Base-by-base conservation (phyloP, 352 stramenopile genomes). In the Phytophthora colocasiae region DNA sequence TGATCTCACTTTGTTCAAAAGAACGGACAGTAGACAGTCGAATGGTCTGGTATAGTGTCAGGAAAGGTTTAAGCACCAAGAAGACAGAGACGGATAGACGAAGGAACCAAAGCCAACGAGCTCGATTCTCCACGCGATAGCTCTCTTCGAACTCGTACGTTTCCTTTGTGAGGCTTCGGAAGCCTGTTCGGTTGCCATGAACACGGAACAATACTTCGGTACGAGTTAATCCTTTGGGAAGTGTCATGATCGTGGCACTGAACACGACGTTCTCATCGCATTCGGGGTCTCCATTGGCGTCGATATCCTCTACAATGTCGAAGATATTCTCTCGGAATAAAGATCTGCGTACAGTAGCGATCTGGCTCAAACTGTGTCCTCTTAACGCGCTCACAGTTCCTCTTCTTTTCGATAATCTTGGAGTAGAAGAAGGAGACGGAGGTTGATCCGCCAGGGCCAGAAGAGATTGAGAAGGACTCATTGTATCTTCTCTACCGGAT, bases 311-410 rank as follows among this genome's bases (percentile, higher is more conserved):
- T 2, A 93, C 80, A 41, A 91, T 90, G 45, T 91, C 82, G 60
- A 93, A 91, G 11, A 91, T 90, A 54, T 93, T 90, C 26, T 91
- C 82, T 22, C 78, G 66, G 22, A 89, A 72, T 24, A 88, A 68
- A 0, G 83, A 86, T 15, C 73, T 63, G 22, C 80, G 74, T 1
- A 63, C 66, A 1, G 66, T 63, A 4, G 63, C 26, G 6, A 80
- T 40, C 15, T 80, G 63, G 12, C 63, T 74, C 27, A 86, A 36
- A 14, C 69, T 82, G 56, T 77, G 72, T 22, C 63, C 52, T 34
- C 69, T 72, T 7, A 90, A 66, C 8, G 71, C 50, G 9, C 66
- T 76, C 15, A 88, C 32, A 6, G 77, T 88, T 8, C 65, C 66
- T 29, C 70, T 53, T 26, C 75, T 58, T 26, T 89, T 68, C 24